Evolutionary conservation across 2,329 filamentous ascomycete genomes (phyloP).

Genomic region (Zymoseptoria tritici): DNA sequence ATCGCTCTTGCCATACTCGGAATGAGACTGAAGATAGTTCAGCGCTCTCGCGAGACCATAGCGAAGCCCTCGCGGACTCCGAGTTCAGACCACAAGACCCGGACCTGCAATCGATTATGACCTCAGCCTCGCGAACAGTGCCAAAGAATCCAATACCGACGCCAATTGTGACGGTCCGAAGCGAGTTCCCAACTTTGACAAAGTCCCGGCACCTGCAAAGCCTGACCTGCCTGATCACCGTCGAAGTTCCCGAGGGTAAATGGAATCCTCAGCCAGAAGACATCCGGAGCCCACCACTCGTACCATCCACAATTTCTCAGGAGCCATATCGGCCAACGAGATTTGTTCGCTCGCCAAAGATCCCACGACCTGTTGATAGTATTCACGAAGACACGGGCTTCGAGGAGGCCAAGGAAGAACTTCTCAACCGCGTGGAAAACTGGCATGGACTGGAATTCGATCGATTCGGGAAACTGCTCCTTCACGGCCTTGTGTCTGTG

Average conservation of each 20-base stretch:
- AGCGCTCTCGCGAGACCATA: not conserved
- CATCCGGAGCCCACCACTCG: slow-evolving; percentile 49
- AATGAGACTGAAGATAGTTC: not conserved
- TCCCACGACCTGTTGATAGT: slow-evolving; percentile 32
- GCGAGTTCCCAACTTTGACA: slow-evolving; percentile 91
- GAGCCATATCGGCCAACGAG: slow-evolving; percentile 51
- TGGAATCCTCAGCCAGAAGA: slow-evolving; percentile 85
- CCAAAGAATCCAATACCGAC: slow-evolving; percentile 81
- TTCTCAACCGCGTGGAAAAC: slow-evolving; percentile 86
- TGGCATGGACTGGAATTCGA: slow-evolving; percentile 95
- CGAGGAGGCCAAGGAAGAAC: slow-evolving; percentile 76
- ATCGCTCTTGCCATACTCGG: not conserved
- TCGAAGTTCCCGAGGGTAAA: slow-evolving; percentile 87
- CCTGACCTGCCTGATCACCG: slow-evolving; percentile 84
- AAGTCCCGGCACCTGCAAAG: slow-evolving; percentile 90
- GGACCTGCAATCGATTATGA: slow-evolving; percentile 93
- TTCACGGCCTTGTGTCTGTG: slow-evolving; percentile 84
- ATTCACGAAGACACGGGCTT: slow-evolving; percentile 63
- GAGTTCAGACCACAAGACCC: slow-evolving; percentile 76
- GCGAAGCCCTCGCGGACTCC: not conserved
- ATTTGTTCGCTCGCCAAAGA: slow-evolving; percentile 36
- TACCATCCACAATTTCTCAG: slow-evolving; percentile 37
- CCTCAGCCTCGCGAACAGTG: slow-evolving; percentile 47
- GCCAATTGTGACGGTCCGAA: slow-evolving; percentile 87
- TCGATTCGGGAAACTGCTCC: slow-evolving; percentile 82